These are phyloP conservation scores for Rhinocladiella similis DNA, from an alignment of 2,329 filamentous ascomycete genomes.

Conservation along the genomic window DNA sequence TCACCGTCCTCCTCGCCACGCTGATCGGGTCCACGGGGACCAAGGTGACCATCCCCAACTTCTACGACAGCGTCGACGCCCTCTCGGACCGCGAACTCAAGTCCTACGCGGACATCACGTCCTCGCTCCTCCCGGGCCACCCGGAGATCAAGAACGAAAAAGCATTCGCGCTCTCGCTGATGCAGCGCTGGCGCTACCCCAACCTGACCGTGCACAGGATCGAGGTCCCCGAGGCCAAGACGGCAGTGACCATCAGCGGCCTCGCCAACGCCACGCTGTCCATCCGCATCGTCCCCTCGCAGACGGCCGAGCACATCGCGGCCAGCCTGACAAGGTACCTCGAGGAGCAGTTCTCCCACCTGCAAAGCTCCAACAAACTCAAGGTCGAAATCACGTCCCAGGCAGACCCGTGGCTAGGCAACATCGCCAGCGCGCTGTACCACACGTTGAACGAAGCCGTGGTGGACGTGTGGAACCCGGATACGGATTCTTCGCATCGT, in stretches of 20 bases:
- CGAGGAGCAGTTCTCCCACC: conserved; percentile 66
- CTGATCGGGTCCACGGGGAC: conserved; percentile 76
- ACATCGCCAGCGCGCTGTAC: conserved; percentile 88
- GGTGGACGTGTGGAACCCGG: conserved; percentile 72
- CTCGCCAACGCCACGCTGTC: conserved; percentile 87
- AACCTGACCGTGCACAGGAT: conserved; percentile 93
- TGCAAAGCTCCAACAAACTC: conserved; percentile 79
- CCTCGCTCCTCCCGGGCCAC: conserved; percentile 71
- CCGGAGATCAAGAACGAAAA: conserved; percentile 64
- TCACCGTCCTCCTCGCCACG: conserved; percentile 78
- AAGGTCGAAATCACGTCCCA: conserved; percentile 85
- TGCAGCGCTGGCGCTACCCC: conserved; percentile 93
- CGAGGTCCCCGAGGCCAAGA: conserved; percentile 83
- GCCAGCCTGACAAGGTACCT: conserved; percentile 67
- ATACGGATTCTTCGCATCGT: conserved; percentile 24
- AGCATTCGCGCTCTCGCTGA: conserved; percentile 77
- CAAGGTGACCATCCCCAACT: conserved; percentile 78
- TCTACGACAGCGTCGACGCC: conserved; percentile 81
- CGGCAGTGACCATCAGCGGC: conserved; percentile 87
- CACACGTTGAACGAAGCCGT: conserved; percentile 83
- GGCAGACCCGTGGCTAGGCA: conserved; percentile 94
- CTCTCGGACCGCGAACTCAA: conserved; percentile 73
- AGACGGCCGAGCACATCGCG: conserved; percentile 79
- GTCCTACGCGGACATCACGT: conserved; percentile 80
- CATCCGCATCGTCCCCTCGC: conserved; percentile 87